These are phyloP conservation scores for Umbilicus rupestris DNA, from an alignment of 164 flowering plant genomes.

Conservation along the genomic window DNA sequence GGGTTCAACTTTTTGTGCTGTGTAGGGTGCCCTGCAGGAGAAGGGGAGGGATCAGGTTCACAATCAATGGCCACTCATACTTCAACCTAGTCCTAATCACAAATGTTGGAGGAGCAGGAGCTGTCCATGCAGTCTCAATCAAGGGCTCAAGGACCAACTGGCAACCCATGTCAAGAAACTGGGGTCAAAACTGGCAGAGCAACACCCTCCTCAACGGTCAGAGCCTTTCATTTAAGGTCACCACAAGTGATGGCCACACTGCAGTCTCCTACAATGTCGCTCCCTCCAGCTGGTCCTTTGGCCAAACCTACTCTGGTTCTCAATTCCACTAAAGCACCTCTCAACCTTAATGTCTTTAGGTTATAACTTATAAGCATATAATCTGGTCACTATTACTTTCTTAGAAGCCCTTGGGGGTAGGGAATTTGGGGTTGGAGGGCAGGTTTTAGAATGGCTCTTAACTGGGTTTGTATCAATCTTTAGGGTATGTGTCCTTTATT, in stretches of 20 bases:
- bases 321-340: background rate
- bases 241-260: conserved; percentile 11
- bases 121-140: conserved; percentile 10
- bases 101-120: conserved; percentile 15
- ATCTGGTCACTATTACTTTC: background rate
- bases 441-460: background rate
- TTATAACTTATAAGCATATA: background rate
- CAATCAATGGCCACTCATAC: conserved; percentile 13
- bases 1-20: background rate
- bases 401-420: background rate
- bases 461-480: background rate
- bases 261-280: conserved; percentile 14
- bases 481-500: conserved; percentile 2
- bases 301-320: conserved; percentile 11
- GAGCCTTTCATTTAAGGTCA: conserved; percentile 13
- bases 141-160: conserved; percentile 13
- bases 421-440: background rate
- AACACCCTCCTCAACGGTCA: conserved; percentile 12
- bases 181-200: conserved; percentile 17
- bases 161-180: conserved; percentile 13
- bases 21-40: conserved; percentile 13
- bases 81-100: conserved; percentile 13
- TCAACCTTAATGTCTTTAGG: background rate
- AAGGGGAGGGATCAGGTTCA: conserved; percentile 12
- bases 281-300: conserved; percentile 12